A percentile compares a stretch with the other conserved stretches of the same genome.
Conservation (phyloP, 345 rosid genomes). For the Eucalyptus fibrosa region DNA sequence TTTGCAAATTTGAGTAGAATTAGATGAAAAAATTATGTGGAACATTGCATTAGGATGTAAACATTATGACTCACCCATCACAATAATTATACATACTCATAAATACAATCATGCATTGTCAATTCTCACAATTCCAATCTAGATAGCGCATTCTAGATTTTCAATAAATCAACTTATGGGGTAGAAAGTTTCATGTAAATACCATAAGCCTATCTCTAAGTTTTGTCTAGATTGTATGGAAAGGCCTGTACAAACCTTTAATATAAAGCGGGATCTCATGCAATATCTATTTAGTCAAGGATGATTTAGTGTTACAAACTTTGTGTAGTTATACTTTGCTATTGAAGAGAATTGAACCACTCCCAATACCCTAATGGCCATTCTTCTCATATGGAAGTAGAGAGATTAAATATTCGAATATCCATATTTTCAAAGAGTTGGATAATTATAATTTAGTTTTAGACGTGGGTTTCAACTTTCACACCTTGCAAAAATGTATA, state of each 20-base stretch:
- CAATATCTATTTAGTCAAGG: background rate
- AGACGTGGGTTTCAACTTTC: rapidly evolving
- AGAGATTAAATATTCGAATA: rapidly evolving
- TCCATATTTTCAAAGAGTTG: rapidly evolving
- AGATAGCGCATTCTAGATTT: background rate
- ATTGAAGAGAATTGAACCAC: background rate
- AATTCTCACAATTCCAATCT: rapidly evolving
- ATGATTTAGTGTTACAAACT: background rate
- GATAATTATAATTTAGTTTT: rapidly evolving
- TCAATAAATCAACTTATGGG: background rate
- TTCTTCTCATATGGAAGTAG: rapidly evolving
- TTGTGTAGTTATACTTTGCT: background rate
- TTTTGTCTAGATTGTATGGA: background rate
- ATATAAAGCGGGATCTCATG: too few relatives aligned
- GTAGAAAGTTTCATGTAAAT: background rate
- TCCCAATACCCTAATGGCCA: rapidly evolving
- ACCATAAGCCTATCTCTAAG: background rate
- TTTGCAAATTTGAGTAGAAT: background rate
- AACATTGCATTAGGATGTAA: background rate
- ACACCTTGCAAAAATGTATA: rapidly evolving
- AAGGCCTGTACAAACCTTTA: background rate
- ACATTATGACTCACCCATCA: background rate
- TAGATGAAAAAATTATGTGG: background rate
- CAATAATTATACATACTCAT: background rate
- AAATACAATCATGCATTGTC: background rate